phyloP scores from a whole-genome alignment of 768 basidiomycete genomes.

The Hygrophorus pudorinus region DNA sequence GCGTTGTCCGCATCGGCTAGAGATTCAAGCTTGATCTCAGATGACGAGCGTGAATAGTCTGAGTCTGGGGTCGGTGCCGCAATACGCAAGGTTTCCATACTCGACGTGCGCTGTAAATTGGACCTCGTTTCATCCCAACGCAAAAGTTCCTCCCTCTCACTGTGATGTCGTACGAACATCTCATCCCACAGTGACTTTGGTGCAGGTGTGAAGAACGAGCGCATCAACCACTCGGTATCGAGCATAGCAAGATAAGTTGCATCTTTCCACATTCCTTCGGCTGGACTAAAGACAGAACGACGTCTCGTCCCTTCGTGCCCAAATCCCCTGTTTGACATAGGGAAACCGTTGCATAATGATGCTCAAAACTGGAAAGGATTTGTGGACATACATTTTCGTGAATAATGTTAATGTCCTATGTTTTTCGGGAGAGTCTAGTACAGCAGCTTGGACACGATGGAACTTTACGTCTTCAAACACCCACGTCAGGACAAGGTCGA shows the following conservation, averaged over 20 bases:
- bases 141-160: slow-evolving; percentile 46
- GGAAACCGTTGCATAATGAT: not conserved
- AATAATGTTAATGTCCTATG: slow-evolving; percentile 38
- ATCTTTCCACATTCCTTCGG: slow-evolving; percentile 43
- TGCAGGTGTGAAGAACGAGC: slow-evolving; percentile 18
- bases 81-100: slow-evolving; percentile 31
- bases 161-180: slow-evolving; percentile 44
- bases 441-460: slow-evolving; percentile 43
- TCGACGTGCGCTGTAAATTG: slow-evolving; percentile 24
- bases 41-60: not conserved
- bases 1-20: no score
- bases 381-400: slow-evolving; percentile 25
- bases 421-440: slow-evolving; percentile 35
- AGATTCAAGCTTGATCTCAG: not conserved
- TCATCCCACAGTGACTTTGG: slow-evolving; percentile 51
- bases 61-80: not conserved
- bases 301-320: slow-evolving; percentile 54
- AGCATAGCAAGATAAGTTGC: slow-evolving; percentile 51
- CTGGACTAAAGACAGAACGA: slow-evolving; percentile 37
- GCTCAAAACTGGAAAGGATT: not conserved
- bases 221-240: slow-evolving; percentile 49
- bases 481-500: slow-evolving; percentile 32
- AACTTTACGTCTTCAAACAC: slow-evolving; percentile 36
- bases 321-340: slow-evolving; percentile 40
- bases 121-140: slow-evolving; percentile 33